Base-by-base conservation (phyloP, 371 early-diverging fungal species). In the Rhizopus delemar region DNA sequence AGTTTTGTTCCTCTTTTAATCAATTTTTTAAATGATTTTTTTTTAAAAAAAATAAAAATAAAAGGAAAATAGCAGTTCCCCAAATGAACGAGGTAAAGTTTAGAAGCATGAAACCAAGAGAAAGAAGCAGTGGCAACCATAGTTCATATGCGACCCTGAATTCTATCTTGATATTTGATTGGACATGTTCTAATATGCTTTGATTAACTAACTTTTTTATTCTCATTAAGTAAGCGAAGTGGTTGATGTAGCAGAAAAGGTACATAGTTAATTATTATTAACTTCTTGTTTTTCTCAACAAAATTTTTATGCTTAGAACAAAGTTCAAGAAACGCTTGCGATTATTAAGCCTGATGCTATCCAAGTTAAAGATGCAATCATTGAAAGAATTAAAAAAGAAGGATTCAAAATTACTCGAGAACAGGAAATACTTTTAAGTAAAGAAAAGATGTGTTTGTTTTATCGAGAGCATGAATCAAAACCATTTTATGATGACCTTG, bases 381-480 rank as follows among this genome's bases (percentile, higher is more conserved):
- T 89, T 39, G 68, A 73, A 41, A 72, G 60, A 39, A 86, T 91
- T 36, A 41, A 62, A 35, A 70, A 72, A 7, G 73, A 73, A 16
- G 88, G 86, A 0, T 90, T 92, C 50, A 66, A 49, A 7, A 77
- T 93, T 53, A 74, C 86, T 39, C 77, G 67, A 11, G 78, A 86
- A 68, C 71, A 78, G 39, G 80, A 90, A 56, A 60, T 88, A 5
- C 62, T 66, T 36, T 63, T 90, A 46, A 68, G 80, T 11, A 46
- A 66, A 31, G 85, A 77, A 8, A 69, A 68, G 46, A 90, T 87
- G 0, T 48, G 70, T 54, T 66, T 67, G 36, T 92, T 94, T 56
- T 93, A 93, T 65, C 73, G 59, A 35, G 92, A 91, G 56, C 93
- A 93, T 60, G 66, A 74, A 9, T 84, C 76, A 9, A 83, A 84